Conservation (phyloP, 1,139 yeast species). For the Pichiaceae sp. region DNA sequence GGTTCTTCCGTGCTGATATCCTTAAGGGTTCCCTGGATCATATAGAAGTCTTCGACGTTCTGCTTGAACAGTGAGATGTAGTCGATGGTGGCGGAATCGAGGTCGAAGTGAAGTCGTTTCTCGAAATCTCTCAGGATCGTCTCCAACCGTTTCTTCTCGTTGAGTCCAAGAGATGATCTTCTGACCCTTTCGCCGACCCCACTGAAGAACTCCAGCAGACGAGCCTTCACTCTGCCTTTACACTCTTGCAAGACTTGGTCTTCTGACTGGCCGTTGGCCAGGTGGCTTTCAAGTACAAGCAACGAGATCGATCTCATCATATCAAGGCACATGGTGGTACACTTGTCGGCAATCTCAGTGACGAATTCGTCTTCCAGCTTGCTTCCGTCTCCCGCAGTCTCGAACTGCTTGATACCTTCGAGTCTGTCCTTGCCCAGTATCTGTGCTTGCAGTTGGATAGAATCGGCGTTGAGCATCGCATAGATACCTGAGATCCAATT, state of each 20-base stretch:
- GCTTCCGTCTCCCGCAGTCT: slow-evolving; percentile 12
- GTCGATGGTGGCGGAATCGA: slow-evolving; percentile 14
- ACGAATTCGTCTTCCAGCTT: slow-evolving; percentile 13
- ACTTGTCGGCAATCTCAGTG: slow-evolving; percentile 12
- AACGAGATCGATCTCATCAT: slow-evolving; percentile 17
- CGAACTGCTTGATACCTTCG: slow-evolving; percentile 14
- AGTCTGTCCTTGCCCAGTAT: slow-evolving; percentile 17
- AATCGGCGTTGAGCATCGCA: slow-evolving; percentile 18
- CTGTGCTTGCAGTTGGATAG: slow-evolving; percentile 16
- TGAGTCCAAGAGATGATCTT: slow-evolving; percentile 5
- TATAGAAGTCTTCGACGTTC: slow-evolving; percentile 19
- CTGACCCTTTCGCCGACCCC: slow-evolving; percentile 7
- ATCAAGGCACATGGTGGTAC: slow-evolving; percentile 16
- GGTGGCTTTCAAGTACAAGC: slow-evolving; percentile 18
- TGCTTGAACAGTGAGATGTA: slow-evolving; percentile 16
- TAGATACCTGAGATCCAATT: slow-evolving; percentile 21
- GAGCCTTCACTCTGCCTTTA: slow-evolving; percentile 10
- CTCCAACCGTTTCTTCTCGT: slow-evolving; percentile 9
- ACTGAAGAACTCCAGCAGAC: slow-evolving; percentile 6
- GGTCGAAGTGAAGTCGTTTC: slow-evolving; percentile 13
- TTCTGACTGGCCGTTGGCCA: slow-evolving; percentile 10
- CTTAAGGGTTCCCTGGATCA: slow-evolving; percentile 19
- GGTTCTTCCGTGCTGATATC: slow-evolving; percentile 6
- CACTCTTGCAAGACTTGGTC: slow-evolving; percentile 13
- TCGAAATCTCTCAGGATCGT: slow-evolving; percentile 7